Conservation (phyloP, 1,284 basidiomycete species). For the Mycosarcoma mackinlayi region DNA sequence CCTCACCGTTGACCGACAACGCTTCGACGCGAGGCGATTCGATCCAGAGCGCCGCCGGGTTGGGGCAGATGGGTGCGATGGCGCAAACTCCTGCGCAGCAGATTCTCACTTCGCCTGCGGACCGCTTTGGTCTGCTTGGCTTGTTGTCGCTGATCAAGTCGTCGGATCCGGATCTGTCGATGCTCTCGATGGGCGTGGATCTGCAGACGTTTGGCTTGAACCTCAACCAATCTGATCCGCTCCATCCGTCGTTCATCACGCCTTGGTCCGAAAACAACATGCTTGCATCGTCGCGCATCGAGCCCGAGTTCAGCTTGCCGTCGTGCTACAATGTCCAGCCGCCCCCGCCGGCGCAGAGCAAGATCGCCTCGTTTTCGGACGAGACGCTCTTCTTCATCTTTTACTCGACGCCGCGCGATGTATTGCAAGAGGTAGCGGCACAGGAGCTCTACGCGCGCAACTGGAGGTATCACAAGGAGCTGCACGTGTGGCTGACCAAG, state of each 20-base stretch:
- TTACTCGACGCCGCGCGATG: conserved; percentile 91
- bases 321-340: conserved; percentile 93
- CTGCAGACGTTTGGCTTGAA: conserved; percentile 92
- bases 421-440: conserved; percentile 92
- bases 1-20: conserved; percentile 43
- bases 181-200: conserved; percentile 90
- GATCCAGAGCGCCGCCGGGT: conserved; percentile 7
- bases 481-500: conserved; percentile 94
- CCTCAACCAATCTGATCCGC: conserved; percentile 82
- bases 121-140: conserved; percentile 91
- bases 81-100: conserved; percentile 84
- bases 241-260: conserved; percentile 94
- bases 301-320: conserved; percentile 83
- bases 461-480: conserved; percentile 97
- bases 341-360: conserved; percentile 85
- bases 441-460: conserved; percentile 96
- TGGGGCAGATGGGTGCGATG: conserved; percentile 40
- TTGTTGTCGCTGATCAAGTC: conserved; percentile 91
- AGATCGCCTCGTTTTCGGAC: conserved; percentile 89
- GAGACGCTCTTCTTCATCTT: conserved; percentile 99
- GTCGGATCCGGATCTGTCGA: conserved; percentile 84
- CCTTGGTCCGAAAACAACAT: conserved; percentile 93
- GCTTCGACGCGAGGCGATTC: conserved; percentile 32
- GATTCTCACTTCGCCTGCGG: conserved; percentile 90
- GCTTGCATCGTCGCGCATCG: conserved; percentile 84